These are phyloP conservation scores for Wickerhamomyces rabaulensis DNA, from an alignment of 805 yeast genomes.

Conservation along the genomic window DNA sequence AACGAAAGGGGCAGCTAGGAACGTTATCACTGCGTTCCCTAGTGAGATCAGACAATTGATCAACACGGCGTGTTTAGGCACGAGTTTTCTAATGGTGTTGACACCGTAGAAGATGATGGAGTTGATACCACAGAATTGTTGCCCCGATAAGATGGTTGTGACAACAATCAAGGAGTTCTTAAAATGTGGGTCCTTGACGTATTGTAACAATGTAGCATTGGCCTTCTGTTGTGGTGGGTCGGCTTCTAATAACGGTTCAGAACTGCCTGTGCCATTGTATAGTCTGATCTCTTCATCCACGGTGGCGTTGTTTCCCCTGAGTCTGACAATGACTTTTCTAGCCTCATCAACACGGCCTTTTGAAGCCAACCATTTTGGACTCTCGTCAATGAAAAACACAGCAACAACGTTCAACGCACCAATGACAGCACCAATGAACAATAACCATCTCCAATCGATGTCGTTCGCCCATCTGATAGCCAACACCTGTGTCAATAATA, in stretches of 20 bases:
- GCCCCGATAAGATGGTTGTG: slow-evolving; percentile 70
- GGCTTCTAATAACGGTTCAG: slow-evolving; percentile 1
- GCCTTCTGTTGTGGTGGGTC: neutral
- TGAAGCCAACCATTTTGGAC: slow-evolving; percentile 76
- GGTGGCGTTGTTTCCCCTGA: slow-evolving; percentile 29
- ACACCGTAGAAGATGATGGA: slow-evolving; percentile 93
- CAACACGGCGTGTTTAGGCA: slow-evolving; percentile 66
- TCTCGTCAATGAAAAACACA: slow-evolving; percentile 51
- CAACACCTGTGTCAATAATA: slow-evolving; percentile 68
- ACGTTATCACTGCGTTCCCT: slow-evolving; percentile 70
- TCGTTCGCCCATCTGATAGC: slow-evolving; percentile 66
- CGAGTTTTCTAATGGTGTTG: slow-evolving; percentile 61
- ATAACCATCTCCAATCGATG: slow-evolving; percentile 65
- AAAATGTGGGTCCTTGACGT: slow-evolving; percentile 47
- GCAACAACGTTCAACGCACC: slow-evolving; percentile 45
- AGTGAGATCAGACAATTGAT: slow-evolving; percentile 75
- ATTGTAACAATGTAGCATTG: slow-evolving; percentile 31
- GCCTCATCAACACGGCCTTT: slow-evolving; percentile 43
- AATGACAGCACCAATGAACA: slow-evolving; percentile 55
- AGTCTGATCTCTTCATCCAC: slow-evolving; percentile 16
- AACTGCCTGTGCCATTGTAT: neutral
- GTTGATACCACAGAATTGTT: slow-evolving; percentile 91
- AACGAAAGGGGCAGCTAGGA: slow-evolving; percentile 67
- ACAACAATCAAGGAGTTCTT: slow-evolving; percentile 58
- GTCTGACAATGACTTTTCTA: slow-evolving; percentile 25